Percentiles rank a stretch among this genome's conserved stretches.
Conservation (phyloP, 2,329 filamentous ascomycete species). For the Penicillium sp. region DNA sequence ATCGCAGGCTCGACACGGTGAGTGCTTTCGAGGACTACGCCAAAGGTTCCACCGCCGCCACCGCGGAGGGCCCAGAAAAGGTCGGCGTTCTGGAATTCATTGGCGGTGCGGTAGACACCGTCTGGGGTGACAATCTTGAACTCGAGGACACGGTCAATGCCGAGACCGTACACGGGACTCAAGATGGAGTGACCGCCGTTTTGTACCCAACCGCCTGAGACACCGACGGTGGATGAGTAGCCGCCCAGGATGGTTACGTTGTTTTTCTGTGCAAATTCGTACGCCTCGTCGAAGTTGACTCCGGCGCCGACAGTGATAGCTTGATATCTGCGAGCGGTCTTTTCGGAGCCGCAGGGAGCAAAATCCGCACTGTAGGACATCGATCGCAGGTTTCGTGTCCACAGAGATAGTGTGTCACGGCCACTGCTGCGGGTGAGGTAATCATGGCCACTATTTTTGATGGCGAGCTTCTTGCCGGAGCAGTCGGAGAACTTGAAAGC, state of each 20-base stretch:
- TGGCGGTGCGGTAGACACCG: slow-evolving; percentile 14
- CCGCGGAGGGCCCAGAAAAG: slow-evolving; percentile 24
- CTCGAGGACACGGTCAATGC: slow-evolving; percentile 29
- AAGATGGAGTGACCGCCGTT: slow-evolving; percentile 32
- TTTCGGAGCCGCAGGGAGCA: neutral
- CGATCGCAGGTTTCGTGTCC: slow-evolving; percentile 28
- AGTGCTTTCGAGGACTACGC: slow-evolving; percentile 14
- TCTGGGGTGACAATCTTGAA: slow-evolving; percentile 29
- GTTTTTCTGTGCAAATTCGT: slow-evolving; percentile 25
- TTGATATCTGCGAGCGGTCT: neutral
- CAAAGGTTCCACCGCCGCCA: slow-evolving; percentile 21
- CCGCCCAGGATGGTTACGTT: slow-evolving; percentile 27
- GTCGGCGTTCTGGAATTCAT: slow-evolving; percentile 19
- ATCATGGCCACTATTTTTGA: slow-evolving; percentile 39
- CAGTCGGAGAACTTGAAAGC: slow-evolving; percentile 10
- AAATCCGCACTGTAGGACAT: neutral
- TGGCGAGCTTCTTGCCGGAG: slow-evolving; percentile 12
- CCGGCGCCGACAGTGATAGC: slow-evolving; percentile 24
- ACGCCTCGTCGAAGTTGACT: slow-evolving; percentile 27
- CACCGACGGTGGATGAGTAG: slow-evolving; percentile 16
- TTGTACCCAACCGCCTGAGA: slow-evolving; percentile 28
- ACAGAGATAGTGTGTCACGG: slow-evolving; percentile 29
- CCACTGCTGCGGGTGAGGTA: slow-evolving; percentile 34
- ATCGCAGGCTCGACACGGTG: neutral
- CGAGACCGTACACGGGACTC: slow-evolving; percentile 29